phyloP scores from a whole-genome alignment of 371 early-diverging fungal species.

The Haplosporangium sp. region DNA sequence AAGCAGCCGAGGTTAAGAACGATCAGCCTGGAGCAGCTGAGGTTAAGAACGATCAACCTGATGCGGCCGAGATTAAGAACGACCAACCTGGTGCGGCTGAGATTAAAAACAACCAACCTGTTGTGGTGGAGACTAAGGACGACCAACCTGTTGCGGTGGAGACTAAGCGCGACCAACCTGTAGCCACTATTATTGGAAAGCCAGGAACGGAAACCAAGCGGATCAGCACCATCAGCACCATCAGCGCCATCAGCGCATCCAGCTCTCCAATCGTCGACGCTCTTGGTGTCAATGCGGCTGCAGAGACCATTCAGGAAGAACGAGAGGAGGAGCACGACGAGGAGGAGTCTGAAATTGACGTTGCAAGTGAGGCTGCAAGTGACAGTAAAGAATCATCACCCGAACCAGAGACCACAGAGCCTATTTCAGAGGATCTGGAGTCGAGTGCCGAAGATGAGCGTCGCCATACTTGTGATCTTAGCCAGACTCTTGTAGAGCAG shows the following conservation, averaged over 20 bases:
- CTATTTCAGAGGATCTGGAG: constrained; percentile 6
- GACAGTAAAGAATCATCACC: neutral
- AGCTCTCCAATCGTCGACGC: neutral
- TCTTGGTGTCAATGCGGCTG: neutral
- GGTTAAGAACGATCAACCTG: no score
- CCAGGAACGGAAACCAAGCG: constrained; percentile 43
- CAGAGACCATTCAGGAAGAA: neutral
- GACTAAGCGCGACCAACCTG: neutral
- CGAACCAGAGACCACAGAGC: constrained; percentile 1
- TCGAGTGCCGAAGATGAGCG: constrained; percentile 29
- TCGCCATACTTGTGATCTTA: constrained; percentile 53
- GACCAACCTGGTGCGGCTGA: no score
- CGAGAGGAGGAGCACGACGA: no score
- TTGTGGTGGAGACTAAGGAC: no score
- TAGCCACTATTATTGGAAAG: constrained; percentile 19
- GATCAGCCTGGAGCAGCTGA: neutral
- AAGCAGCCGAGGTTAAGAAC: neutral
- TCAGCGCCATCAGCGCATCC: neutral
- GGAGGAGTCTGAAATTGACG: neutral
- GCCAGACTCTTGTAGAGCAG: constrained; percentile 19
- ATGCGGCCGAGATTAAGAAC: no score
- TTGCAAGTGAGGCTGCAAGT: neutral
- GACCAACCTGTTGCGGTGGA: no score
- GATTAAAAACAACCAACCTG: no score
- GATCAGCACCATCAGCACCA: constrained; percentile 13